Evolutionary conservation across 2,329 filamentous ascomycete genomes (phyloP), one percentile per base, ranked within the genome.

Genomic region (Penicillium decumbens): DNA sequence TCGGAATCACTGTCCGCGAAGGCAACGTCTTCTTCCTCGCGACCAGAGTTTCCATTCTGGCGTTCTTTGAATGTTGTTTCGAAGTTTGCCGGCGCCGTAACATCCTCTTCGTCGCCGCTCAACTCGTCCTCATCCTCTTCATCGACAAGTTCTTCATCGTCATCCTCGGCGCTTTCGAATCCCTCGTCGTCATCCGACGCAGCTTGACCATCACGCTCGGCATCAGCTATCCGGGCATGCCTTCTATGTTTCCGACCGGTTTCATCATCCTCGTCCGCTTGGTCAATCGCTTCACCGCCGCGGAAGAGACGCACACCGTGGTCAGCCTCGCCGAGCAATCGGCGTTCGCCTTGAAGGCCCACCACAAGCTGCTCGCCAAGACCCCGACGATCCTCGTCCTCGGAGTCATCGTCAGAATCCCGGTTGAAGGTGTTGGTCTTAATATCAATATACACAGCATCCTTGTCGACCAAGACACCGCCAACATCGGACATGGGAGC

Each of bases 1-100:
- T 98, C 95, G 0, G 93, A 98, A 69, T 98, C 95, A 64, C 89
- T 95, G 64, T 98, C 93, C 12, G 93, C 93, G 74, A 96, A 98
- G 1, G 84, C 89, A 49, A 97, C 63, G 47, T 95, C 89, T 27
- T 83, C 88, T 23, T 83, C 81, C 9, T 75, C 76, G 20, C 66
- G 77, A 32, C 80, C 75, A 4, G 76, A 74, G 15, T 78, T 78
- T n/a, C 77, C 80, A 46, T 80, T 81, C 30, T 76, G 70, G 25
- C 64, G 64, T 48, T 73, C 65, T 46, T 64, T 71, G 51, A 77
- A 72, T 10, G 64, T 69, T 24, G 68, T 66, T 32, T 70, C 72
- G 20, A 77, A 73, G 50, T 72, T 72, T 32, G 72, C 66, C 6
- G 73, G 71, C 3, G 71, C 65, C 10, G 72, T 66, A 15, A 72